Conservation (phyloP, 1,284 basidiomycete genomes). For the Rhodotorula sp. region DNA sequence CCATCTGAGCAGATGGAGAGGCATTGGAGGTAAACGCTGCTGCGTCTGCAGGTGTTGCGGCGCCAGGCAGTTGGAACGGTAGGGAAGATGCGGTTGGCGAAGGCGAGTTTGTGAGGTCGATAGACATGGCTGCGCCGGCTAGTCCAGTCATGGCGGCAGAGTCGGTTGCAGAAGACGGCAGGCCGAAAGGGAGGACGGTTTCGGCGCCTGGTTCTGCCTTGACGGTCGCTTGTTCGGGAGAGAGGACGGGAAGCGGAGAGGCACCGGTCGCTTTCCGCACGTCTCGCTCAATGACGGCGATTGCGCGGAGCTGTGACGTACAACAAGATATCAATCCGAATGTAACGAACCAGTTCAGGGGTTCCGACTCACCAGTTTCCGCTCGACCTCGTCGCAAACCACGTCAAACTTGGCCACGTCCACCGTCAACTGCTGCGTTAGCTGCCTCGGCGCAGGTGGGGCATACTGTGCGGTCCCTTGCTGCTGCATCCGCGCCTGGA, state of each 20-base stretch:
- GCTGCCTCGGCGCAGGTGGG: not conserved
- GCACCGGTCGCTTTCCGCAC: slow-evolving; percentile 1
- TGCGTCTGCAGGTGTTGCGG: not conserved
- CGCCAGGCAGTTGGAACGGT: slow-evolving; percentile 3
- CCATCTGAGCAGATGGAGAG: not conserved
- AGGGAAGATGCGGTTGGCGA: not conserved
- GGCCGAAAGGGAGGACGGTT: not conserved
- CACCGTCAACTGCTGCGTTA: not conserved
- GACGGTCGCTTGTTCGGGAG: not conserved
- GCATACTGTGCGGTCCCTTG: slow-evolving; percentile 5
- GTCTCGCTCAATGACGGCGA: slow-evolving; percentile 27
- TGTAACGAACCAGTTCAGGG: no score
- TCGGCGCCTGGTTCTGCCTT: not conserved
- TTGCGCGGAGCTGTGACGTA: slow-evolving; percentile 1
- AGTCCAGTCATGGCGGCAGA: not conserved
- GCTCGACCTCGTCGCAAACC: slow-evolving; percentile 2
- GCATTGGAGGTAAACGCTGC: not conserved
- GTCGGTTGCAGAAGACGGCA: not conserved
- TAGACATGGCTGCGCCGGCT: no score
- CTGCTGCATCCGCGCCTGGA: slow-evolving; percentile 12
- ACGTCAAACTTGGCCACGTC: slow-evolving; percentile 14
- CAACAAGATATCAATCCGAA: not conserved
- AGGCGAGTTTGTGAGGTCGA: no score
- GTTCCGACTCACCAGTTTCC: slow-evolving; percentile 1
- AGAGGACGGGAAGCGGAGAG: not conserved